phyloP scores from a whole-genome alignment of 352 stramenopile species.

The Globisporangium okanoganense region DNA sequence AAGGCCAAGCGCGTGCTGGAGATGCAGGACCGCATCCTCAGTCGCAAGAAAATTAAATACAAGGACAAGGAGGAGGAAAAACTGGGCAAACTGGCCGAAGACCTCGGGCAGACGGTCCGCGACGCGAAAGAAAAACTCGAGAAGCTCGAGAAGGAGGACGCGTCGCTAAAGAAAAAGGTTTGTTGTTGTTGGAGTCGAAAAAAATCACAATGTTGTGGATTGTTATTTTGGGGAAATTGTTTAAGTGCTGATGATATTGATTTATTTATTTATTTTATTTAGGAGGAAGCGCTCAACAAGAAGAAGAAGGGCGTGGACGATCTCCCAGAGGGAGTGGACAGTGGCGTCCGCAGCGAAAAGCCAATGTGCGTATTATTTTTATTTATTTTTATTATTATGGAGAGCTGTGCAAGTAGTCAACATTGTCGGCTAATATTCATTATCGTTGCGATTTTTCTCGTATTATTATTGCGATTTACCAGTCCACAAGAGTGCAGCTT shows the following conservation, averaged over 20 bases:
- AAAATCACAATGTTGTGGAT: neutral
- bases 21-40: constrained; percentile 86
- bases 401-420: neutral
- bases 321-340: constrained; percentile 36
- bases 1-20: constrained; percentile 84
- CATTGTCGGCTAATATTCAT: neutral
- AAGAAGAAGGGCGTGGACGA: constrained; percentile 65
- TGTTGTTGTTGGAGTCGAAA: neutral
- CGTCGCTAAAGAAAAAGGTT: constrained; percentile 59
- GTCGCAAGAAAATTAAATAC: constrained; percentile 87
- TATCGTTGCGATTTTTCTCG: neutral
- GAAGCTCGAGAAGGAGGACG: constrained; percentile 87
- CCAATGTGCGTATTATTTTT: constrained; percentile 43
- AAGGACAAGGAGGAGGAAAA: constrained; percentile 89
- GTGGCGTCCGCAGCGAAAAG: constrained; percentile 38
- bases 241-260: neutral
- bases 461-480: neutral
- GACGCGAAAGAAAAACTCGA: constrained; percentile 77
- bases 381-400: neutral
- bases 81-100: constrained; percentile 70
- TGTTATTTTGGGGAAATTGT: neutral
- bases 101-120: constrained; percentile 74
- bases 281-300: constrained; percentile 80
- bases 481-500: constrained; percentile 61
- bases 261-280: neutral